Evolutionary conservation across 1,284 basidiomycete species (phyloP).

Genomic region (Malassezia arunalokei): DNA sequence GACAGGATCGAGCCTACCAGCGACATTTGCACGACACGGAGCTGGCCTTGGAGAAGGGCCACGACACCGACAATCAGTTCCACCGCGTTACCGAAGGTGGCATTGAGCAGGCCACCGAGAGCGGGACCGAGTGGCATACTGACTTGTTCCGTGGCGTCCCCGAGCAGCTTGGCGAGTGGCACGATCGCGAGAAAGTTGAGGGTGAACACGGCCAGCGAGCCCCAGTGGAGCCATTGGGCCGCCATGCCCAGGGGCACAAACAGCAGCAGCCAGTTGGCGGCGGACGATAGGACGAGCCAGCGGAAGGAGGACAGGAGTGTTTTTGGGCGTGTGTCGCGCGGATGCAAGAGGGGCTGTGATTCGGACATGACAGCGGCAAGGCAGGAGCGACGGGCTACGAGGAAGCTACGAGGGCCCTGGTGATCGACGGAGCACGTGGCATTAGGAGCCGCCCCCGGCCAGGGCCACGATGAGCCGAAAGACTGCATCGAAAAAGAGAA

Average conservation of each 20-base stretch:
- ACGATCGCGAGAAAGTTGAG: conserved; percentile 45
- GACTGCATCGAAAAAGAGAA: conserved; percentile 92
- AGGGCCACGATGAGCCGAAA: conserved; percentile 52
- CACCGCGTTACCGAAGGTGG: conserved; percentile 45
- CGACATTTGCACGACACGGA: conserved; percentile 42
- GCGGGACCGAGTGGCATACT: conserved; percentile 37
- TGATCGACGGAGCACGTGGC: background rate
- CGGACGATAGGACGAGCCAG: conserved; percentile 36
- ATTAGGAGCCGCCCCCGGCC: conserved; percentile 18
- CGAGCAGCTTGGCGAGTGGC: conserved; percentile 43
- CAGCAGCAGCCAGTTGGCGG: conserved; percentile 37
- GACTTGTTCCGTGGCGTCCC: conserved; percentile 43
- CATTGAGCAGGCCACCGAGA: conserved; percentile 41
- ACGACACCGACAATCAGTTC: conserved; percentile 53
- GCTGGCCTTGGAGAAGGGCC: conserved; percentile 61
- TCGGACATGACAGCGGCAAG: background rate
- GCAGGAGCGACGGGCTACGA: background rate
- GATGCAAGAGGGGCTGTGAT: conserved; percentile 4
- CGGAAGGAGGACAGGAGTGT: conserved; percentile 23
- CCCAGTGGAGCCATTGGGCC: conserved; percentile 37
- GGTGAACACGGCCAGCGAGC: conserved; percentile 32
- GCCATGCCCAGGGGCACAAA: conserved; percentile 44
- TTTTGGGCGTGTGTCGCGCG: conserved; percentile 5
- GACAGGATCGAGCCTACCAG: conserved; percentile 40
- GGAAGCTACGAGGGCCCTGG: background rate